Percentiles rank a stretch among this genome's conserved stretches.
Evolutionary conservation across 1,284 basidiomycete genomes (phyloP).

Genomic region (Malassezia caprae): DNA sequence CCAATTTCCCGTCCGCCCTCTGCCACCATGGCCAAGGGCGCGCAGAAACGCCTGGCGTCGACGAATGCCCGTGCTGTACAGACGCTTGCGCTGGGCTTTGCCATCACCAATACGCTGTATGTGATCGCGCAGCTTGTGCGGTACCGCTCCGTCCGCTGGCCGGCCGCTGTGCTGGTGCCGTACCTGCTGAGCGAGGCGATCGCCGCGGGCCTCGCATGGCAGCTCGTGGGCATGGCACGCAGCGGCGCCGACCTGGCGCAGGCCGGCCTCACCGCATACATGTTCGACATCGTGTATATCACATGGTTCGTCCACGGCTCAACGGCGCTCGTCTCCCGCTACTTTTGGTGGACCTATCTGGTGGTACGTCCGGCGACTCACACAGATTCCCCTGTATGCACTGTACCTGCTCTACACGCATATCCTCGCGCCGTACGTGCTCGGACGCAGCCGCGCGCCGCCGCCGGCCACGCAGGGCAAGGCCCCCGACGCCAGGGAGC

Average conservation of each 20-base stretch:
- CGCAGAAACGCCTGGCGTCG: constrained; percentile 30
- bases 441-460: constrained; percentile 28
- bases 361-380: constrained; percentile 5
- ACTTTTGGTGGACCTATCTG: constrained; percentile 17
- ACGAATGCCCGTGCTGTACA: constrained; percentile 30
- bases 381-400: constrained; percentile 47
- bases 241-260: constrained; percentile 42
- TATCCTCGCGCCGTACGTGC: constrained; percentile 39
- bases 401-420: constrained; percentile 36
- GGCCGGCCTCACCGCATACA: constrained; percentile 45
- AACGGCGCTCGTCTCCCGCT: constrained; percentile 33
- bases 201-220: constrained; percentile 33
- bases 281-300: constrained; percentile 49
- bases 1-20: neutral
- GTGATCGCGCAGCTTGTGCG: constrained; percentile 27
- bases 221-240: constrained; percentile 41
- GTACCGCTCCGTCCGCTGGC: constrained; percentile 12
- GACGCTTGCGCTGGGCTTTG: constrained; percentile 34
- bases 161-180: constrained; percentile 17
- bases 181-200: constrained; percentile 39
- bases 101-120: constrained; percentile 34
- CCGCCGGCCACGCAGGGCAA: constrained; percentile 13
- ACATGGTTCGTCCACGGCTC: constrained; percentile 48
- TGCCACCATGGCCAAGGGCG: constrained; percentile 17
- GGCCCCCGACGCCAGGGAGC: neutral